Conservation (phyloP, 371 early-diverging fungal genomes). For the Coemansia sp. region DNA sequence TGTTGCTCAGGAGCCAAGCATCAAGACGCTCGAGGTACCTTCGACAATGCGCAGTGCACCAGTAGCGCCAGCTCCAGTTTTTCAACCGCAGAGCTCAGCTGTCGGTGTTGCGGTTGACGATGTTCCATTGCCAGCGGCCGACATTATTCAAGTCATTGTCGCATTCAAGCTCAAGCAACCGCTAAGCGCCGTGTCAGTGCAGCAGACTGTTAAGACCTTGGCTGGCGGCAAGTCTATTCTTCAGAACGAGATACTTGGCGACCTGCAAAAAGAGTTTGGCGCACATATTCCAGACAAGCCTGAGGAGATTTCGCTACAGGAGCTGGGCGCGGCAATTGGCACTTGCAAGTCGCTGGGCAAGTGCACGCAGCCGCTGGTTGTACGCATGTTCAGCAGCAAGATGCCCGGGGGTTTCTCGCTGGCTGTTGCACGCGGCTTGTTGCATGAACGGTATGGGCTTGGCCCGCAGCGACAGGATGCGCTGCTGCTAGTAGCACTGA, state of each 20-base stretch:
- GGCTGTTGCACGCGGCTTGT: slow-evolving; percentile 72
- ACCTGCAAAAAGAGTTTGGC: slow-evolving; percentile 92
- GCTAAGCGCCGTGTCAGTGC: slow-evolving; percentile 71
- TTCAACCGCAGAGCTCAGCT: neutral
- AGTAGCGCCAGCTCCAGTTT: slow-evolving; percentile 48
- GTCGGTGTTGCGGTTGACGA: slow-evolving; percentile 52
- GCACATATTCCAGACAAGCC: slow-evolving; percentile 83
- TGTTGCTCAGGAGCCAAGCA: no score
- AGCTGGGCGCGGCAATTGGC: slow-evolving; percentile 71
- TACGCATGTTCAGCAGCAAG: slow-evolving; percentile 83
- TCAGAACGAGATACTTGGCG: slow-evolving; percentile 96
- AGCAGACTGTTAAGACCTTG: slow-evolving; percentile 92
- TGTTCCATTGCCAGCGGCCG: slow-evolving; percentile 73
- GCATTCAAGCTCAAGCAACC: slow-evolving; percentile 91
- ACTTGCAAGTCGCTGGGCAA: slow-evolving; percentile 76
- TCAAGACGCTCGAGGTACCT: slow-evolving; percentile 23
- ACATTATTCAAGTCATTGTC: slow-evolving; percentile 76
- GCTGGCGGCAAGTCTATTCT: slow-evolving; percentile 95
- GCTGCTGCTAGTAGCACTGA: slow-evolving; percentile 75
- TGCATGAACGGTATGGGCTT: slow-evolving; percentile 72
- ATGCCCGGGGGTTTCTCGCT: slow-evolving; percentile 93
- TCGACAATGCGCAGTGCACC: slow-evolving; percentile 46
- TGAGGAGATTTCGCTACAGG: slow-evolving; percentile 84
- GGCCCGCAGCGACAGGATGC: slow-evolving; percentile 81
- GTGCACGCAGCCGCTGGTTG: slow-evolving; percentile 71